Evolutionary conservation across 2,329 filamentous ascomycete genomes (phyloP).

Genomic region (Botryotinia convoluta): DNA sequence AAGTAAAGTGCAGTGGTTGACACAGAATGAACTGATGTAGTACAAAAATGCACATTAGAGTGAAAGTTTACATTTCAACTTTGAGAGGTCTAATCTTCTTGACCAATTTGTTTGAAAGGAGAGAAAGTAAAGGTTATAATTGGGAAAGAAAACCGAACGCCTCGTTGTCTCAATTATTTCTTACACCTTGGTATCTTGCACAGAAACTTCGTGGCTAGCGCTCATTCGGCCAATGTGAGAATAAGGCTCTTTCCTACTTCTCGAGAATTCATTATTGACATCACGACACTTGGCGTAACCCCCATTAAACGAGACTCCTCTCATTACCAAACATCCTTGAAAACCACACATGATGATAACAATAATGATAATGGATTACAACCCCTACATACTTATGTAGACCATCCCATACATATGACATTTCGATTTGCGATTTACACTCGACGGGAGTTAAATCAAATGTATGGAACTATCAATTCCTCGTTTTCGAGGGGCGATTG

Average conservation of each 20-base stretch:
- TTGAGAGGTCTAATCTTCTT: background rate
- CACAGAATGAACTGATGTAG: background rate
- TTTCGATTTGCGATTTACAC: background rate
- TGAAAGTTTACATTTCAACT: background rate
- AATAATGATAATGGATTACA: background rate
- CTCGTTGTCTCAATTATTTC: background rate
- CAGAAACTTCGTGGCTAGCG: constrained; percentile 1
- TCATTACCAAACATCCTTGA: background rate
- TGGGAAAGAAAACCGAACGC: background rate
- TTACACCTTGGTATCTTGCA: background rate
- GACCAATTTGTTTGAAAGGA: background rate
- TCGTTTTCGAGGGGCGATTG: background rate
- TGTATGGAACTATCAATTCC: background rate
- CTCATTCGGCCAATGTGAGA: background rate
- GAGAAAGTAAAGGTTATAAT: background rate
- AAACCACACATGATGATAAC: background rate
- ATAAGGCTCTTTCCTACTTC: background rate
- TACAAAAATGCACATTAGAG: background rate
- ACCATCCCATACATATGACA: constrained; percentile 9
- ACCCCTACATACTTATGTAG: background rate
- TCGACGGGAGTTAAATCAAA: background rate
- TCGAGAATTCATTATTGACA: background rate
- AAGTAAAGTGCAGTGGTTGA: background rate
- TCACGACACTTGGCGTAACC: background rate
- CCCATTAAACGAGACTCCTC: background rate